phyloP scores from a whole-genome alignment of 345 rosid species.

The Aethionema arabicum region DNA sequence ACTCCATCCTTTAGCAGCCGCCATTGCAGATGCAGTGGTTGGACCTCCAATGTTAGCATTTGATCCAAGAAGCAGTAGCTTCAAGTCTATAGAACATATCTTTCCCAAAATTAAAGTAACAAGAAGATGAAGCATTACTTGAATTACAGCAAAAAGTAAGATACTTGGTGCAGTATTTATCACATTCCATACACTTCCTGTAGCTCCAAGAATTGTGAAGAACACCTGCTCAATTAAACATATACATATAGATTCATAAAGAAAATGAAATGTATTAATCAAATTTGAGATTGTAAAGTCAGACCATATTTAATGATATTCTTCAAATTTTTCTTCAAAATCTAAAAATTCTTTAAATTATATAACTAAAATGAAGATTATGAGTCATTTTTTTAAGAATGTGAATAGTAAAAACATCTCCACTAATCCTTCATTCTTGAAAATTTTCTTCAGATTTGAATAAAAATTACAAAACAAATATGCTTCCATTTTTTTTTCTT shows the following conservation, averaged over 20 bases:
- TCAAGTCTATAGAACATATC: slow-evolving; percentile 48
- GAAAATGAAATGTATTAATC: not conserved
- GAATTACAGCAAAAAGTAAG: slow-evolving; percentile 66
- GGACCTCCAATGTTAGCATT: slow-evolving; percentile 89
- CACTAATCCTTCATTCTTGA: no score
- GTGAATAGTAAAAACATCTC: no score
- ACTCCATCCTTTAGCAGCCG: slow-evolving; percentile 74
- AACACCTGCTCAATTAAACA: slow-evolving; percentile 42
- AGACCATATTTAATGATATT: no score
- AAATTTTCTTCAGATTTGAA: no score
- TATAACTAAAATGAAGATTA: no score
- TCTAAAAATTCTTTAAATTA: no score
- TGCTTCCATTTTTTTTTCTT: no score
- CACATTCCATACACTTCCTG: slow-evolving; percentile 75
- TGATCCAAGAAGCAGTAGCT: slow-evolving; percentile 67
- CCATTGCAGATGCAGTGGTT: slow-evolving; percentile 90
- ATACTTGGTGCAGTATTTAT: slow-evolving; percentile 69
- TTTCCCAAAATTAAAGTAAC: slow-evolving; percentile 57
- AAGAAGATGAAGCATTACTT: slow-evolving; percentile 58
- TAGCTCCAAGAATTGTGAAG: slow-evolving; percentile 74
- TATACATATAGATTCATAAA: not conserved
- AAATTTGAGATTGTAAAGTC: no score
- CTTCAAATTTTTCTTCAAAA: no score
- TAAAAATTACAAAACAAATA: no score
- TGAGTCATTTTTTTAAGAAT: no score